Evolutionary conservation across 2,329 filamentous ascomycete genomes (phyloP), one percentile per base, ranked within the genome.

Genomic region (Chrysoporthe puriensis): DNA sequence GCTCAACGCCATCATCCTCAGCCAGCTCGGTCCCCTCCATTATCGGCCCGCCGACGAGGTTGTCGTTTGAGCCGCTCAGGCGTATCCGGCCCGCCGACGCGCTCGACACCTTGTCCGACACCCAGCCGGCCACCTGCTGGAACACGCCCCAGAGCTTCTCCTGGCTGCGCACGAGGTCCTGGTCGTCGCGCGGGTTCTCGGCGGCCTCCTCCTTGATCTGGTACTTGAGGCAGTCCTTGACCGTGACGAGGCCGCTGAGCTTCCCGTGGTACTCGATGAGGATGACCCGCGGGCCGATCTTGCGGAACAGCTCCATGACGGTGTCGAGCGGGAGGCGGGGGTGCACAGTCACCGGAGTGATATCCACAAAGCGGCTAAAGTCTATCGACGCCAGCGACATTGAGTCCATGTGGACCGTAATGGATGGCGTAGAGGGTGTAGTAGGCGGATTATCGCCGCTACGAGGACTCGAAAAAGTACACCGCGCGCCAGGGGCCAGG

Each of bases 281-380:
- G 62, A 99, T 95, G 6, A 97, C 94, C 1, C 96, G 88, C 0
- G 95, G 96, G 0, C 96, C 96, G 77, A 99, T 96, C 81, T 98
- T 99, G 78, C 95, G 95, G 83, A 99, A 99, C 13, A 99, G 85
- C 76, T 99, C 96, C 94, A 99, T 97, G 43, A 97, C 95, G 0
- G 96, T 99, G 79, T 99, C 96, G 0, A 99, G 88, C 0, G 95
- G 92, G 0, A 98, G 87, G 1, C 93, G 89, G 0, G 96, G 96
- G 75, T 99, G 96, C 0, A 94, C 94, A 0, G 94, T 92, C 1
- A 99, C 88, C 0, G 96, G 96, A 0, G 94, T 97, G 9, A 90
- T 86, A 76, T 99, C 95, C 63, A 97, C 90, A 75, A 95, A 98
- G 60, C 91, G 89, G 73, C 90, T 91, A 72, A 99, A 92, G 76